A percentile compares a stretch with the other conserved stretches of the same genome.
phyloP scores from a whole-genome alignment of 1,139 yeast species.

The Geotrichum candidum region DNA sequence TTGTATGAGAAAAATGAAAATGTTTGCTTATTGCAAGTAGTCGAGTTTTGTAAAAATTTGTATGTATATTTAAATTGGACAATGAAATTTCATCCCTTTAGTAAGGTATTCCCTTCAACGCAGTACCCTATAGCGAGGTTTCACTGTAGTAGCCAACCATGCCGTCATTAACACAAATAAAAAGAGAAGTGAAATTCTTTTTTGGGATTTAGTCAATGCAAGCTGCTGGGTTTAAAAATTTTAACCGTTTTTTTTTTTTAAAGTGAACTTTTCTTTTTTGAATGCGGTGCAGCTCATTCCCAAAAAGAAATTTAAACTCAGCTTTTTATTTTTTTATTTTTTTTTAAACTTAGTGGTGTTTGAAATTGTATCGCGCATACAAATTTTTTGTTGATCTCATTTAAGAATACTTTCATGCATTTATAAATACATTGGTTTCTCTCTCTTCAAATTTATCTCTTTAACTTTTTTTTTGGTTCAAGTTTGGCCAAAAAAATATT shows the following conservation, averaged over 20 bases:
- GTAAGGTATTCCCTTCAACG: too few species aligned
- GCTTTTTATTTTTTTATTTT: neutral
- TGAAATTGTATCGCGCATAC: neutral
- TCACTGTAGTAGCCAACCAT: too few species aligned
- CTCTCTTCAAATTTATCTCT: neutral
- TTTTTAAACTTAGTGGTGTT: neutral
- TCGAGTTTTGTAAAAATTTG: too few species aligned
- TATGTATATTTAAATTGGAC: too few species aligned
- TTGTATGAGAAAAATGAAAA: too few species aligned
- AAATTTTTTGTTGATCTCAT: neutral
- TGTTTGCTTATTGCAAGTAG: too few species aligned
- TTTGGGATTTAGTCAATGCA: neutral
- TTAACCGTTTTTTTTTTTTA: neutral
- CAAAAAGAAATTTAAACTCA: neutral
- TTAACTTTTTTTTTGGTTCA: neutral
- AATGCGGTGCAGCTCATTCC: neutral
- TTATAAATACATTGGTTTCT: neutral
- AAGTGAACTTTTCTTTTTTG: neutral
- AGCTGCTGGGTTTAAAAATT: neutral
- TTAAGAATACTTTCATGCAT: neutral
- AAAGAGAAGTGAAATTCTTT: neutral
- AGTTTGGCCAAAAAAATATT: neutral
- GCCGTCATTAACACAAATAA: neutral
- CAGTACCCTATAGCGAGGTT: too few species aligned
- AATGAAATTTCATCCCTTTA: too few species aligned